These are phyloP conservation scores for Pleurotus eryngii DNA, from an alignment of 768 basidiomycete genomes.

Conservation along the genomic window DNA sequence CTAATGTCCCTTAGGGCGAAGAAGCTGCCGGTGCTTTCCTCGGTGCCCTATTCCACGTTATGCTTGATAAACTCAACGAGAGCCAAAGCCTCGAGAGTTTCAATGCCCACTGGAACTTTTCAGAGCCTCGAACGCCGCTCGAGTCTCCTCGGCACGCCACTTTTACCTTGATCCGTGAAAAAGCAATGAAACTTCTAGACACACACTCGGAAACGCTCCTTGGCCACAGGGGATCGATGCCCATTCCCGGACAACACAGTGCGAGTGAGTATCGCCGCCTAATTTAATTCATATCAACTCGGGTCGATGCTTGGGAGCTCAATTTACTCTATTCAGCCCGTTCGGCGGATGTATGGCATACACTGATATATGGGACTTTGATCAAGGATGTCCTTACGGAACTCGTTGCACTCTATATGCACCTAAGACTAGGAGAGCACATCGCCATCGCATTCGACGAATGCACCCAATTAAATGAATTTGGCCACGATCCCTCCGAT, in stretches of 20 bases:
- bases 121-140: not conserved
- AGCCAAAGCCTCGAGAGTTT: not conserved
- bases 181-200: too few relatives aligned
- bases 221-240: too few relatives aligned
- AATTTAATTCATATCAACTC: too few relatives aligned
- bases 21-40: constrained; percentile 7
- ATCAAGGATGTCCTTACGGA: not conserved
- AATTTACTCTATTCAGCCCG: not conserved
- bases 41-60: constrained; percentile 2
- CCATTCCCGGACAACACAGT: too few relatives aligned
- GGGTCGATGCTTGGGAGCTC: too few relatives aligned
- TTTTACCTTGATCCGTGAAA: too few relatives aligned
- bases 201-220: too few relatives aligned
- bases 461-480: not conserved
- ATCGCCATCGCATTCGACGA: constrained; percentile 4
- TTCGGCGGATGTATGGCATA: not conserved
- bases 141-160: not conserved
- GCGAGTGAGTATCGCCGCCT: too few relatives aligned
- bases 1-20: not conserved
- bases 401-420: not conserved
- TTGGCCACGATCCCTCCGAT: too few relatives aligned
- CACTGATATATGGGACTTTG: not conserved
- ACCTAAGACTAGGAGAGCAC: not conserved
- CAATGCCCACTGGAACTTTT: not conserved
- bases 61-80: not conserved